Percentiles rank a stretch among this genome's conserved stretches.
Conservation (phyloP, 1,284 basidiomycete species). For the Papiliotrema fonsecae region DNA sequence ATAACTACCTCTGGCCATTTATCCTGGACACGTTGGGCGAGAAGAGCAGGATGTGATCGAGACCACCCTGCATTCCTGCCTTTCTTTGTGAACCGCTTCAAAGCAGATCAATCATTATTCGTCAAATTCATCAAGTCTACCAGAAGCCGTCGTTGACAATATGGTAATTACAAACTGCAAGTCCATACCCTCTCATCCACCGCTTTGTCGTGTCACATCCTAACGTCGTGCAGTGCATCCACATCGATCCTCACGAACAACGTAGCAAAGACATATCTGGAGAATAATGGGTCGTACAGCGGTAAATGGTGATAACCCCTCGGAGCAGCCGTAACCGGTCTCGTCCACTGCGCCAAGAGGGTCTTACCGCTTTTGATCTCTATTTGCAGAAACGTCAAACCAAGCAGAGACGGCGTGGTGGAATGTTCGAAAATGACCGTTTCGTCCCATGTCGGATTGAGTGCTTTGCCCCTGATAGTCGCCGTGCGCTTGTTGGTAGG, state of each 20-base stretch:
- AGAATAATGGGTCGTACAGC: constrained; percentile 72
- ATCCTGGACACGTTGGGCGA: no score
- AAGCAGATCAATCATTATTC: no score
- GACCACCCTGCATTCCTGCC: no score
- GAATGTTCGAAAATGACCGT: constrained; percentile 64
- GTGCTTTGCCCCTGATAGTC: constrained; percentile 74
- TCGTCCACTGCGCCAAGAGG: constrained; percentile 61
- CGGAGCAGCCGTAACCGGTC: constrained; percentile 47
- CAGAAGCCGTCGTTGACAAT: no score
- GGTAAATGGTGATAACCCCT: constrained; percentile 79
- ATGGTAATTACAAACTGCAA: no score
- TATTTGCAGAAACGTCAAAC: constrained; percentile 76
- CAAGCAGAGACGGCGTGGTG: constrained; percentile 65
- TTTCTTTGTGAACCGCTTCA: no score
- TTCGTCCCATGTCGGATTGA: constrained; percentile 85
- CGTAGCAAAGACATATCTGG: constrained; percentile 81
- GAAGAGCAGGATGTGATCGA: no score
- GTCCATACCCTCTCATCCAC: no score
- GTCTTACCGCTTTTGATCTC: constrained; percentile 64
- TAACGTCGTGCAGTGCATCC: constrained; percentile 7
- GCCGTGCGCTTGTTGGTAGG: constrained; percentile 8
- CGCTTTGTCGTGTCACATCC: not conserved
- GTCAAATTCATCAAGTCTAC: no score
- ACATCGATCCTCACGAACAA: constrained; percentile 60
- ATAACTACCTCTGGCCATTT: no score